Conservation (phyloP, 805 yeast species). For the Candida palmyrensis region DNA sequence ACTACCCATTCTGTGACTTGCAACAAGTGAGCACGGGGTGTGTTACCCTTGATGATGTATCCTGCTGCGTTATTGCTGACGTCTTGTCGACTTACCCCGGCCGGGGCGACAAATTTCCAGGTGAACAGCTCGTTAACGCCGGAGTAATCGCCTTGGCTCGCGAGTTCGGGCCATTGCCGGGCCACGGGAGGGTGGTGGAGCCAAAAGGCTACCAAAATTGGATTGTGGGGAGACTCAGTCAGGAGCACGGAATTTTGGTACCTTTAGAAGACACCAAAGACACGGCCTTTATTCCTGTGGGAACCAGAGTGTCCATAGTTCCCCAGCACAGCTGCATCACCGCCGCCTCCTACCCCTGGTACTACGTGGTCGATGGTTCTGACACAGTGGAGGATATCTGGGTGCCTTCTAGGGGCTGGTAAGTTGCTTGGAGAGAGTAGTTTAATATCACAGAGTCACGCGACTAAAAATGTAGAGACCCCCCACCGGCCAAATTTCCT, state of each 20-base stretch:
- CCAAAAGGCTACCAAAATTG: constrained; percentile 47
- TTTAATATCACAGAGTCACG: too few relatives aligned
- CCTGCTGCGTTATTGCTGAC: constrained; percentile 54
- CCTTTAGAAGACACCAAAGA: constrained; percentile 30
- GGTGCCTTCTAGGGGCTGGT: constrained; percentile 58
- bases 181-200: constrained; percentile 47
- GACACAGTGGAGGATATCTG: constrained; percentile 55
- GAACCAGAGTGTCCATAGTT: constrained; percentile 48
- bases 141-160: constrained; percentile 69
- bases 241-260: constrained; percentile 74
- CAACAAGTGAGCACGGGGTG: constrained; percentile 75
- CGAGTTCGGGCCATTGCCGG: constrained; percentile 57
- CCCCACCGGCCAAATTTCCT: background rate
- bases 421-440: constrained; percentile 2
- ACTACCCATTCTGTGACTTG: constrained; percentile 66
- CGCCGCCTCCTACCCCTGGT: constrained; percentile 57
- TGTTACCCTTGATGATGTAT: constrained; percentile 57
- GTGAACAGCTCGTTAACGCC: constrained; percentile 63
- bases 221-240: constrained; percentile 65
- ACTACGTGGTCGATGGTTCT: constrained; percentile 43
- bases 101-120: constrained; percentile 46
- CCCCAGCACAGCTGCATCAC: constrained; percentile 77
- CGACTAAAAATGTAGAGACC: too few relatives aligned
- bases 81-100: constrained; percentile 51
- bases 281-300: constrained; percentile 43